These are phyloP conservation scores for Penicillium sp. DNA, from an alignment of 2,329 filamentous ascomycete genomes.

Conservation along the genomic window DNA sequence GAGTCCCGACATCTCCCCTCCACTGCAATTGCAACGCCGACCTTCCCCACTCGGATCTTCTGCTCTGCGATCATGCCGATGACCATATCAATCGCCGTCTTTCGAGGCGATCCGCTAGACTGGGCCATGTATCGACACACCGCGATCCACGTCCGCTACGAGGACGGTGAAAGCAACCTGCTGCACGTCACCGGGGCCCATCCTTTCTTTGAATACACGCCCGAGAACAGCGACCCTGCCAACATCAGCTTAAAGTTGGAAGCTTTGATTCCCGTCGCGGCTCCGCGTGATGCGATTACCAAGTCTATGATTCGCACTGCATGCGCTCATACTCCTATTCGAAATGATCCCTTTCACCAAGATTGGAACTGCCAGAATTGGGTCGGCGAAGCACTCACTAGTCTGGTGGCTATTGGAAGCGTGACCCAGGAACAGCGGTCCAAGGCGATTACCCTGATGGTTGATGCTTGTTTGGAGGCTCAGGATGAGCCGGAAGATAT, in stretches of 20 bases:
- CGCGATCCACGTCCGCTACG: conserved; percentile 23
- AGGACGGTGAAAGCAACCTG: conserved; percentile 13
- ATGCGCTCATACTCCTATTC: conserved; percentile 19
- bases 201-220: conserved; percentile 25
- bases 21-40: no score
- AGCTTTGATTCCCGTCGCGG: conserved; percentile 16
- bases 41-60: no score
- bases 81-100: conserved; percentile 24
- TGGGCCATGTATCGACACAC: conserved; percentile 30
- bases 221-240: conserved; percentile 2
- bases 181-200: conserved; percentile 25
- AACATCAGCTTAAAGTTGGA: conserved; percentile 8
- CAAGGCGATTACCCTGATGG: conserved; percentile 24
- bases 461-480: conserved; percentile 26
- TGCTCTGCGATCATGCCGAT: conserved; percentile 18
- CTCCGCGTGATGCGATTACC: conserved; percentile 7
- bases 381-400: conserved; percentile 26
- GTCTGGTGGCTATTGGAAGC: conserved; percentile 20
- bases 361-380: conserved; percentile 35
- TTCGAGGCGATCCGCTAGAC: conserved; percentile 27
- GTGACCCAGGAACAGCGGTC: conserved; percentile 16
- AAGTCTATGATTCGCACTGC: conserved; percentile 15
- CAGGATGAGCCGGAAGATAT: conserved; percentile 14
- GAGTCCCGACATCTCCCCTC: no score
- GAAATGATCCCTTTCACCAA: conserved; percentile 19